Evolutionary conservation across 1,284 basidiomycete genomes (phyloP).

Genomic region (Volvariella volvacea): DNA sequence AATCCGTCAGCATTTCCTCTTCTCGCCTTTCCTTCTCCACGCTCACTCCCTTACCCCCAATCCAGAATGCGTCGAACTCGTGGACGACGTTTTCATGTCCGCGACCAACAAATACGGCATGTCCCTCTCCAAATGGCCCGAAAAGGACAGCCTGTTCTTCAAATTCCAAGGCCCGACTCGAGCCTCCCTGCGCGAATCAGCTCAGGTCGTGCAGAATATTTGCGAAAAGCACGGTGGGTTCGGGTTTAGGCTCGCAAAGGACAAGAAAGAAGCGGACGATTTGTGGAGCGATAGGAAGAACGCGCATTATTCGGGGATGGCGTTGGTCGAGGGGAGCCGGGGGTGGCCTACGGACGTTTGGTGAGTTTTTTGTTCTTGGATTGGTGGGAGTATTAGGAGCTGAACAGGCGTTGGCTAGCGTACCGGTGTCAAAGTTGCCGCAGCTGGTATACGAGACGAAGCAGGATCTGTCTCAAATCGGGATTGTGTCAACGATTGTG

Average conservation of each 20-base stretch:
- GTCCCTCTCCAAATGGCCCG: constrained; percentile 51
- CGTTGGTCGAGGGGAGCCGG: constrained; percentile 53
- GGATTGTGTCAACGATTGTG: constrained; percentile 59
- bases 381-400: too few species aligned
- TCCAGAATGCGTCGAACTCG: constrained; percentile 69
- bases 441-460: constrained; percentile 72
- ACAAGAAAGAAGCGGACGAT: constrained; percentile 63
- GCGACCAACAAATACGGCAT: constrained; percentile 63
- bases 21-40: neutral
- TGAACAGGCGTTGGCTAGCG: constrained; percentile 36
- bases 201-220: constrained; percentile 50
- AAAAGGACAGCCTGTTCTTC: constrained; percentile 77
- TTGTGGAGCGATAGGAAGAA: constrained; percentile 88
- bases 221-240: constrained; percentile 61
- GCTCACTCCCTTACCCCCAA: neutral
- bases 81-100: constrained; percentile 66
- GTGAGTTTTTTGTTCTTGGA: constrained; percentile 34
- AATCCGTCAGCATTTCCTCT: constrained; percentile 43
- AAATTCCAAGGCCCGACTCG: constrained; percentile 77
- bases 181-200: constrained; percentile 57
- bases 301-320: constrained; percentile 67
- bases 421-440: constrained; percentile 77
- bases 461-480: constrained; percentile 56
- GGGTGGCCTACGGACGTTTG: constrained; percentile 86
- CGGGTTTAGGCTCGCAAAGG: constrained; percentile 64